A percentile compares a stretch with the other conserved stretches of the same genome.
Conservation (phyloP, 2,329 filamentous ascomycete genomes). For the Penicillium sp. region DNA sequence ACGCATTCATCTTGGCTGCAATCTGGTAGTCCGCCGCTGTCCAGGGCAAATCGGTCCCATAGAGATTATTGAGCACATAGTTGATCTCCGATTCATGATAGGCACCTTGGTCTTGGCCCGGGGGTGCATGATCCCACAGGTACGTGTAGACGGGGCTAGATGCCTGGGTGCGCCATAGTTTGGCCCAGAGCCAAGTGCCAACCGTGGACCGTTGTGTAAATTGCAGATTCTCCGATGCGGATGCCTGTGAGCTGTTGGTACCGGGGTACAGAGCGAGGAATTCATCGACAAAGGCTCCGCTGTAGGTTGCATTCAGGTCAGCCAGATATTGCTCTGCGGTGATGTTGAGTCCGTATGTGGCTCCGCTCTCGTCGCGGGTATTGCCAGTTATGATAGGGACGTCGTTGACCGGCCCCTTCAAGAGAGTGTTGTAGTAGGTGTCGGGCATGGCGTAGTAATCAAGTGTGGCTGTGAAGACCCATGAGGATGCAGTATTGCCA, state of each 20-base stretch:
- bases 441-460: conserved; percentile 23
- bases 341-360: conserved; percentile 17
- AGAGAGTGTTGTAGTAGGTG: conserved; percentile 23
- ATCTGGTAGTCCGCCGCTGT: conserved; percentile 25
- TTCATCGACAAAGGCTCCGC: too few species aligned
- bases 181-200: conserved; percentile 26
- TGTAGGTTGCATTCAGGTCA: conserved; percentile 4
- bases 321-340: conserved; percentile 23
- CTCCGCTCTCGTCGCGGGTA: conserved; percentile 30
- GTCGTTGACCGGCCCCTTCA: conserved; percentile 27
- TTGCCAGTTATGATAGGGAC: conserved; percentile 36
- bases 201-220: conserved; percentile 30
- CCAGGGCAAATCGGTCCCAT: conserved; percentile 26
- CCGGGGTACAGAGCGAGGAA: too few species aligned
- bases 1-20: conserved; percentile 25
- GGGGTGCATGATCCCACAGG: conserved; percentile 34
- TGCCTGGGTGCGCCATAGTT: conserved; percentile 23
- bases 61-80: conserved; percentile 35
- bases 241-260: too few species aligned
- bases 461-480: conserved; percentile 26
- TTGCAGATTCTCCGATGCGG: background rate
- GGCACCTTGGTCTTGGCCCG: conserved; percentile 31
- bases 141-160: conserved; percentile 30
- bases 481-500: conserved; percentile 21
- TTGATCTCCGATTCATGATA: conserved; percentile 37